Conservation (phyloP, 805 yeast genomes). For the Dipodascus geniculatus region DNA sequence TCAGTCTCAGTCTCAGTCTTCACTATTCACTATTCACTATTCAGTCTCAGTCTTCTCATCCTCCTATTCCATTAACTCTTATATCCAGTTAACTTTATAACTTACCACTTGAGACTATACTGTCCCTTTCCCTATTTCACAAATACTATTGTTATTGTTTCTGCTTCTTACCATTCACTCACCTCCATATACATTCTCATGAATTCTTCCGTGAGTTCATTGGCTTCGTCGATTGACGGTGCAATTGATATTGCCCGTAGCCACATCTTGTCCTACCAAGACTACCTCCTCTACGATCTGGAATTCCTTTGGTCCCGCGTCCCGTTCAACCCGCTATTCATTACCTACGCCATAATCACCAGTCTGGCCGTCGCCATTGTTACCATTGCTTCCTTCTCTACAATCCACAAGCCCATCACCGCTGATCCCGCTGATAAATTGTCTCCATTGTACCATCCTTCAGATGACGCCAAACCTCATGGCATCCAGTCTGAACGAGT, state of each 20-base stretch:
- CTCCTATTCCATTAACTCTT: no score
- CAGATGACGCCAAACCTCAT: conserved; percentile 11
- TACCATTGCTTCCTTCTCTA: conserved; percentile 13
- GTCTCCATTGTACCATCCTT: conserved; percentile 16
- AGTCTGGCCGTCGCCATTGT: conserved; percentile 12
- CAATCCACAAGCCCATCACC: conserved; percentile 15
- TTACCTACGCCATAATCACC: conserved; percentile 13
- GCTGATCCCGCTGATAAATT: conserved; percentile 17
- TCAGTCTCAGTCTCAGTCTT: no score
- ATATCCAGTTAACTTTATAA: no score
- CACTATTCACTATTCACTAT: no score
- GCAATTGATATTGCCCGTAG: neutral
- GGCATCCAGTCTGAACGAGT: conserved; percentile 8
- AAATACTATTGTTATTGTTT: no score
- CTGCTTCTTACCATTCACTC: no score
- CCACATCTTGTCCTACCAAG: neutral
- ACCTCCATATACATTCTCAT: no score
- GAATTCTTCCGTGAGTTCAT: neutral
- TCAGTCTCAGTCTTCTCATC: no score
- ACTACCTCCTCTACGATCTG: neutral
- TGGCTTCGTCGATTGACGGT: neutral
- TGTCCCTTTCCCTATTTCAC: no score
- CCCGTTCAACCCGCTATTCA: conserved; percentile 7
- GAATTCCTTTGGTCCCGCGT: neutral
- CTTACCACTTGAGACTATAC: no score